phyloP scores from a whole-genome alignment of 257 asterid species.

The Nicotiana paniculata region DNA sequence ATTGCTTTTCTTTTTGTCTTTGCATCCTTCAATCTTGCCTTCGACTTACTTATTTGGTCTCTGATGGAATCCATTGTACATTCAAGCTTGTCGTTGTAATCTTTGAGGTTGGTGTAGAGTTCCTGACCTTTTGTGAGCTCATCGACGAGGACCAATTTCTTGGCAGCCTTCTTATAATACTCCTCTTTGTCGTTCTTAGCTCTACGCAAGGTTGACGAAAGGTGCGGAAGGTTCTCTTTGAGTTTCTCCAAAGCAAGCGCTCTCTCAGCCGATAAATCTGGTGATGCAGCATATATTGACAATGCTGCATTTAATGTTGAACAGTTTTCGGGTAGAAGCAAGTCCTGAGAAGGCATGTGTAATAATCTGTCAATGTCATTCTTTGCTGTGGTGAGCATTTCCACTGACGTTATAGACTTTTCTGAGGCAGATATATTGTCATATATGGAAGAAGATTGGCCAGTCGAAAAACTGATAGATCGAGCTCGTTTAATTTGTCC shows the following conservation, averaged over 20 bases:
- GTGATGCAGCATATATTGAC: not conserved
- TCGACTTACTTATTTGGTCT: not conserved
- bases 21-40: conserved; percentile 7
- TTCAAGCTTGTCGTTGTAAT: not conserved
- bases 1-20: conserved; percentile 1
- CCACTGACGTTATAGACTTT: not conserved
- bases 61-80: not conserved
- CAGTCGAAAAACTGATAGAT: not conserved
- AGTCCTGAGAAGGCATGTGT: not conserved
- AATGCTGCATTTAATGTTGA: not conserved
- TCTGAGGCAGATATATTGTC: not conserved
- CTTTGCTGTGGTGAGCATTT: not conserved
- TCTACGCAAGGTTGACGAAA: not conserved
- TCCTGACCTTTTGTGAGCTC: conserved; percentile 1
- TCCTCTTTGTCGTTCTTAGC: not conserved
- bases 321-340: conserved; percentile 5
- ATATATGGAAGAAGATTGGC: not conserved
- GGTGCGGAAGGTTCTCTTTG: not conserved
- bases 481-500: conserved; percentile 4
- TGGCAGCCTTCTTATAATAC: conserved; percentile 6
- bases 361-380: not conserved
- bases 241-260: not conserved
- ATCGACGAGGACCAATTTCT: conserved; percentile 4
- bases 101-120: not conserved
- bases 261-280: not conserved